These are phyloP conservation scores for Phaffomyces opuntiae DNA, from an alignment of 805 yeast genomes.

Conservation along the genomic window DNA sequence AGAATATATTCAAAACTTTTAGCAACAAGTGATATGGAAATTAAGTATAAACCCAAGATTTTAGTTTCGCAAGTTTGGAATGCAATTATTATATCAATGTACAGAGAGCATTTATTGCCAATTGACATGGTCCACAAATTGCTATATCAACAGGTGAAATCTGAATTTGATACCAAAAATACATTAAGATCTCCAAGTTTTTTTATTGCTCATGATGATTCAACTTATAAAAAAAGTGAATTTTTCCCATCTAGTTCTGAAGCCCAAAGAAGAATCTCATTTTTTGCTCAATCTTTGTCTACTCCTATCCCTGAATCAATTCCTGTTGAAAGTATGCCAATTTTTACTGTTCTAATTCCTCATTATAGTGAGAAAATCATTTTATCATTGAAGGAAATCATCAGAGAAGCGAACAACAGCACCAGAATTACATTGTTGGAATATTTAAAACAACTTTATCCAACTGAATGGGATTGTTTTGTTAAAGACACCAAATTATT, in stretches of 20 bases:
- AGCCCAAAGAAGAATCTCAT: constrained; percentile 76
- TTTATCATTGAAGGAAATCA: constrained; percentile 67
- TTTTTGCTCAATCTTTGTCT: constrained; percentile 84
- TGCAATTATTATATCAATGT: constrained; percentile 76
- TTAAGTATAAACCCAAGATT: constrained; percentile 39
- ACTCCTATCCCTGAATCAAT: constrained; percentile 75
- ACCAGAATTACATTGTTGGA: constrained; percentile 77
- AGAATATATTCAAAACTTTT: constrained; percentile 68
- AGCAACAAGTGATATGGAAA: constrained; percentile 31
- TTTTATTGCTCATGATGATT: constrained; percentile 79
- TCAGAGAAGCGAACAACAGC: constrained; percentile 55
- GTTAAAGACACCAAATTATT: constrained; percentile 67
- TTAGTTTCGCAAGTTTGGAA: constrained; percentile 75
- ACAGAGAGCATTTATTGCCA: constrained; percentile 69
- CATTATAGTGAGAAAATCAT: constrained; percentile 82
- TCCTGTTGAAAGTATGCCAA: constrained; percentile 65
- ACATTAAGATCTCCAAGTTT: constrained; percentile 65
- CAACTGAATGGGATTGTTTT: constrained; percentile 75
- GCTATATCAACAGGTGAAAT: constrained; percentile 37
- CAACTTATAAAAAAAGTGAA: constrained; percentile 53
- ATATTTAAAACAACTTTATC: constrained; percentile 65
- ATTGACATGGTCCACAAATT: constrained; percentile 65
- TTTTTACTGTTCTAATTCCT: constrained; percentile 80
- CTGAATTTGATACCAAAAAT: constrained; percentile 30
- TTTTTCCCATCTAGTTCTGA: constrained; percentile 58